Evolutionary conservation across 2,329 filamentous ascomycete genomes (phyloP), one percentile per base, ranked within the genome.

Genomic region (Geosmithia flava): DNA sequence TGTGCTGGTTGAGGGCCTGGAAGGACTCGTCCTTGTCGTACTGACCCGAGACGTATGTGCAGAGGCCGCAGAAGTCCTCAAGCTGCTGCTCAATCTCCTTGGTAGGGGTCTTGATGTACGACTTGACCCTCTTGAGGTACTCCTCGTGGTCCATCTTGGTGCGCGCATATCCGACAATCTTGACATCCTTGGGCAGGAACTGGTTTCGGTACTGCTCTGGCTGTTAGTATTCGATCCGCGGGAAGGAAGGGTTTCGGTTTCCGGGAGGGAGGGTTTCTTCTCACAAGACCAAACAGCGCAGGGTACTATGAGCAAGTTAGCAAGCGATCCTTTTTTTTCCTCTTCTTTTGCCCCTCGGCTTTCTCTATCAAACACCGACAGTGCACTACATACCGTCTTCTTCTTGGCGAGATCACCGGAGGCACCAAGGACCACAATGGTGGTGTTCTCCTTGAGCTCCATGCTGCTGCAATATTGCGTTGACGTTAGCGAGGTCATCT

Each of bases 111-210:
- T 98, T 97, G 75, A 98, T 98, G 74, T 96, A 94, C 52, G 89
- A 95, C 71, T 86, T 91, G 69, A 98, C 89, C 57, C 93, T 81
- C 71, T 84, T 87, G 64, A 97, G 78, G 74, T 87, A 97, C 68
- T 98, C 93, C 54, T 88, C 83, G 62, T 91, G 89, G 72, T 97
- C 90, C 93, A 98, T 98, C 77, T 96, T 96, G 59, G 93, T 98
- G 65, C 93, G 84, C 60, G 93, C 93, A 87, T 98, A 98, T 74
- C 93, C 93, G 61, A 98, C 82, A 65, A 98, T 96, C 69, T 83
- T 87, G 70, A 95, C 89, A 68, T 94, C 89, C 71, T 95, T 95
- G 59, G 82, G 93, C 47, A 98, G 86, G 75, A 97, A 98, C 70
- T 96, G 91, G 75, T 98, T 98, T 65, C 93, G 88, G 74, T 91